Percentiles rank a stretch among this genome's conserved stretches.
These are phyloP conservation scores for Saturnispora galanensis DNA, from an alignment of 805 yeast species.

Conservation along the genomic window DNA sequence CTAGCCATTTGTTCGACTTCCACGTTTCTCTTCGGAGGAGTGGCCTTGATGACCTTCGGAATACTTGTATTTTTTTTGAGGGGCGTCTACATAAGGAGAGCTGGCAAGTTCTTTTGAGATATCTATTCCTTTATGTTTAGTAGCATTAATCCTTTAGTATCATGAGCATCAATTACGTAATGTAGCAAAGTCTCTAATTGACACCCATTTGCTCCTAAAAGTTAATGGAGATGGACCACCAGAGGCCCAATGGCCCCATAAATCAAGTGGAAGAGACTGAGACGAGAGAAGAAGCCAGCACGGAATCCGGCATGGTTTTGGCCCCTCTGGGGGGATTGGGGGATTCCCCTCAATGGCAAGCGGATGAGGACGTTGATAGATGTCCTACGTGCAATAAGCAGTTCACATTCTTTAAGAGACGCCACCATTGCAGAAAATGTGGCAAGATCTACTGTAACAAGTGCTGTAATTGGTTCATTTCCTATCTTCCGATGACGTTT, in stretches of 20 bases:
- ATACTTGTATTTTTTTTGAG: constrained; percentile 16
- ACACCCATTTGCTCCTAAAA: too few species aligned
- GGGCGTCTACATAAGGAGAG: constrained; percentile 18
- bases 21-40: constrained; percentile 25
- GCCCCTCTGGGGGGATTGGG: background rate
- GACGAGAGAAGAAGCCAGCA: too few species aligned
- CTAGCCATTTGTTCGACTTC: constrained; percentile 26
- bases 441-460: constrained; percentile 68
- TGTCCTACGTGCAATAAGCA: constrained; percentile 47
- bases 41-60: constrained; percentile 18
- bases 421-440: constrained; percentile 79
- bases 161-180: too few species aligned
- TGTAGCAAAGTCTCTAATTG: too few species aligned
- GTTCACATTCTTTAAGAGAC: constrained; percentile 55
- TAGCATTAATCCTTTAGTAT: background rate
- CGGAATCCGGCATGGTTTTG: too few species aligned
- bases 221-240: too few species aligned
- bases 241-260: too few species aligned
- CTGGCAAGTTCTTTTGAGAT: constrained; percentile 19
- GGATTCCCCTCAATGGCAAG: constrained; percentile 53
- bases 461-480: constrained; percentile 47
- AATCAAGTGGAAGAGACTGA: too few species aligned
- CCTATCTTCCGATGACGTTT: constrained; percentile 49
- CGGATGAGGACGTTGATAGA: constrained; percentile 40
- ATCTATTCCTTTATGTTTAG: background rate